Evolutionary conservation across 2,329 filamentous ascomycete genomes (phyloP).

Genomic region (Aspergillus cejpii): DNA sequence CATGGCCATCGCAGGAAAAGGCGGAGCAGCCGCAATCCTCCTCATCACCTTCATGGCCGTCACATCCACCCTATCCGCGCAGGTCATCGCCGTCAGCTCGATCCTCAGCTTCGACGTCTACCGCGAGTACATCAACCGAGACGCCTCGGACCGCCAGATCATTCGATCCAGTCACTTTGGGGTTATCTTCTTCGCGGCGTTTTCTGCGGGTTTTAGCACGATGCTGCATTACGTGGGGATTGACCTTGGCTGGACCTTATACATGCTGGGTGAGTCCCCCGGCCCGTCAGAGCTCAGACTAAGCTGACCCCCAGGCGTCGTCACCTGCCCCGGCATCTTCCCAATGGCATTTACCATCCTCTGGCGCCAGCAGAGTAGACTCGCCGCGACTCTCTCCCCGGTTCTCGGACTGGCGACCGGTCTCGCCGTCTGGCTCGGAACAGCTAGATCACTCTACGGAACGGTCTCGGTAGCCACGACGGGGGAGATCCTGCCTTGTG

Average conservation of each 20-base stretch:
- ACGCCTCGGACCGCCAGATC: constrained; percentile 44
- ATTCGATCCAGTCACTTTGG: constrained; percentile 50
- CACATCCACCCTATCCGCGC: constrained; percentile 46
- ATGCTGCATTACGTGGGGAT: constrained; percentile 50
- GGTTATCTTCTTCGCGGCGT: constrained; percentile 48
- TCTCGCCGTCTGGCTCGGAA: constrained; percentile 49
- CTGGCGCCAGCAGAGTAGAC: constrained; percentile 46
- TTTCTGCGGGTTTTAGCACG: constrained; percentile 48
- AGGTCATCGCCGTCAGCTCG: constrained; percentile 49
- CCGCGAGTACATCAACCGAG: constrained; percentile 45
- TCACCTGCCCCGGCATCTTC: constrained; percentile 51
- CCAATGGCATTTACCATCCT: constrained; percentile 50
- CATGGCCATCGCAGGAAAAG: constrained; percentile 35
- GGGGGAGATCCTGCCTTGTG: constrained; percentile 45
- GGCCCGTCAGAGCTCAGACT: not conserved
- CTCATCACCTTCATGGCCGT: constrained; percentile 41
- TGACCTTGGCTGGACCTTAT: constrained; percentile 50
- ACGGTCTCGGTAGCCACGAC: constrained; percentile 46
- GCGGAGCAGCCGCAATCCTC: constrained; percentile 33
- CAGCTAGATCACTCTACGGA: constrained; percentile 44
- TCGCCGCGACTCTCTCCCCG: constrained; percentile 47
- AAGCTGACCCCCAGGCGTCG: constrained; percentile 36
- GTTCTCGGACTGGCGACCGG: constrained; percentile 48
- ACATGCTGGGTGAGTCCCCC: constrained; percentile 44
- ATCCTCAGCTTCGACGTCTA: constrained; percentile 53